Base-by-base conservation (phyloP, 1,284 basidiomycete species). In the Coniferiporia weirii region DNA sequence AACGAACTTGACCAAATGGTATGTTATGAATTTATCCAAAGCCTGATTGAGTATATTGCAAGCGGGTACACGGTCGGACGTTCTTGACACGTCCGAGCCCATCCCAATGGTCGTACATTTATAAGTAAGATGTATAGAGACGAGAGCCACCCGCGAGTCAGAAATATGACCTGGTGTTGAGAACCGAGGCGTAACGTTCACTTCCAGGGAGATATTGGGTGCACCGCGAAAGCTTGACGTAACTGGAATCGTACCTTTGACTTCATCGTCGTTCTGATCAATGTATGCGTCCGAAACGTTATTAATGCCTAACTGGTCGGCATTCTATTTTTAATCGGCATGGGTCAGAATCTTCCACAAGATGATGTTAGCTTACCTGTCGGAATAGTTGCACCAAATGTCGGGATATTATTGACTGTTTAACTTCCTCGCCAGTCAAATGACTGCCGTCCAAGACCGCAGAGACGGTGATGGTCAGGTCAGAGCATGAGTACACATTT, bases 1-100 rank as follows among this genome's bases (percentile, higher is more conserved):
- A 52, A 65, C 74, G 32, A 63, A 87, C 88, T 76, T 80, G 52
- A 84, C 79, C 20, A 90, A 72, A 59, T 89, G 82, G 61, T 76
- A 72, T 17, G 71, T 78, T 27, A 82, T 74, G 63, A 88, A 81
- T 58, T 79, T 82, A 40, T 76, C 71, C 19, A 82, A 67, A 20
- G 79, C 75, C 63, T 77, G 76, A 61, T 84, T 78, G 50, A 89
- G 74, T 45, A 81, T 69, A 27, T 76, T 69, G 53, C 78, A 73
- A 17, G 84, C 79, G n/a, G 84, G 74, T 54, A 82, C 73, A 32
- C 80, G 71, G 19, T 70, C 71, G 7, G 70, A 62, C 36, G 38
- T 20, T n/a, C 13, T 19, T 19, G 19, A 10, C 15, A 6, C 35
- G 35, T 38, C n/a, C 8, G 7, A 17, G 17, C 49, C n/a, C 17